A percentile compares a stretch with the other conserved stretches of the same genome.
phyloP scores from a whole-genome alignment of 2,329 filamentous ascomycete genomes.

The Plenodomus tracheiphilus region DNA sequence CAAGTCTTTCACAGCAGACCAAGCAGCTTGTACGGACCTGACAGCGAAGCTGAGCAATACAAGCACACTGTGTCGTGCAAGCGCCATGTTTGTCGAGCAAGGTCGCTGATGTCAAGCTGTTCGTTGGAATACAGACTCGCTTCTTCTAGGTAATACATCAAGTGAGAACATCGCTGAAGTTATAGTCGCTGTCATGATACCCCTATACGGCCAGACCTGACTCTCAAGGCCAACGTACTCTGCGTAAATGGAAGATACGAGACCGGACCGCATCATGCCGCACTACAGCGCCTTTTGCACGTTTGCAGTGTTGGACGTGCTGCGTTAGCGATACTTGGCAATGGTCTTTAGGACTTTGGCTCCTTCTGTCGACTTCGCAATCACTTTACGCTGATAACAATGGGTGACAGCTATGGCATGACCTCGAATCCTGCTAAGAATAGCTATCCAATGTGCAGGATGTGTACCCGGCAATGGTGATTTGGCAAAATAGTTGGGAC shows the following conservation, averaged over 20 bases:
- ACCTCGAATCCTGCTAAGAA: slow-evolving; percentile 25
- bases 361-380: slow-evolving; percentile 20
- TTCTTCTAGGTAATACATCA: slow-evolving; percentile 8
- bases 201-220: slow-evolving; percentile 13
- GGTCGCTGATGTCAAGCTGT: slow-evolving; percentile 3
- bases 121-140: slow-evolving; percentile 5
- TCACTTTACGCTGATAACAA: slow-evolving; percentile 23
- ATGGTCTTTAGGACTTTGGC: slow-evolving; percentile 30
- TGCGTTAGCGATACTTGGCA: slow-evolving; percentile 23
- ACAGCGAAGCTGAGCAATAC: slow-evolving; percentile 30
- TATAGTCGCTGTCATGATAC: neutral
- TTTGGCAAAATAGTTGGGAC: slow-evolving; percentile 22
- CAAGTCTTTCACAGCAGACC: neutral
- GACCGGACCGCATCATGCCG: slow-evolving; percentile 14
- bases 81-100: slow-evolving; percentile 22
- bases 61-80: slow-evolving; percentile 26
- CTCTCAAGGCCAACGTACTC: slow-evolving; percentile 22
- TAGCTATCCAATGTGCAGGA: slow-evolving; percentile 7
- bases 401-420: slow-evolving; percentile 23
- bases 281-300: slow-evolving; percentile 21
- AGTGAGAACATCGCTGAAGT: slow-evolving; percentile 2
- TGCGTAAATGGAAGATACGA: slow-evolving; percentile 42
- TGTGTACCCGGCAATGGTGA: slow-evolving; percentile 10
- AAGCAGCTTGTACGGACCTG: slow-evolving; percentile 17
- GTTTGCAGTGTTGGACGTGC: slow-evolving; percentile 18